These are phyloP conservation scores for Kazachstania psychrophila DNA, from an alignment of 805 yeast genomes.

Conservation along the genomic window DNA sequence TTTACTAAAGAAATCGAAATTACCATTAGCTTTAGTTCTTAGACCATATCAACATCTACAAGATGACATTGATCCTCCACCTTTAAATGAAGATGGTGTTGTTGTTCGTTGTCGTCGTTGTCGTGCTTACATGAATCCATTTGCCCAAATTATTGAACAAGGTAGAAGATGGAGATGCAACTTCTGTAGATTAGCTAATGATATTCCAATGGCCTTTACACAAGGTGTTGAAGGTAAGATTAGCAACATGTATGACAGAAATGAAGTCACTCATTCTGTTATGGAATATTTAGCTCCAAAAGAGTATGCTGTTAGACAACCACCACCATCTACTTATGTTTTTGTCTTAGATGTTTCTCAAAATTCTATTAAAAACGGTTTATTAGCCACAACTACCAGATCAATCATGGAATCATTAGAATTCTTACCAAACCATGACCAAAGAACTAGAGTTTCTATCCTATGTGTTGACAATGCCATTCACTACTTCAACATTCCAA, in stretches of 20 bases:
- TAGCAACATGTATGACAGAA: slow-evolving; percentile 52
- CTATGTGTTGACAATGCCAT: slow-evolving; percentile 83
- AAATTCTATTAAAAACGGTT: slow-evolving; percentile 67
- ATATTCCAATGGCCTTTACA: slow-evolving; percentile 61
- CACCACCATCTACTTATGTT: slow-evolving; percentile 83
- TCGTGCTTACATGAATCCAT: slow-evolving; percentile 92
- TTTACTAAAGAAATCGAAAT: slow-evolving; percentile 75
- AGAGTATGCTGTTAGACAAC: slow-evolving; percentile 89
- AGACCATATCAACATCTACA: slow-evolving; percentile 80
- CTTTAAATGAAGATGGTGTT: slow-evolving; percentile 69
- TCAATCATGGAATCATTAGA: slow-evolving; percentile 83
- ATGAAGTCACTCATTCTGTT: slow-evolving; percentile 76
- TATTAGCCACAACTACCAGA: slow-evolving; percentile 79
- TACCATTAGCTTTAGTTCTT: slow-evolving; percentile 83
- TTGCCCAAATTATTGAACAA: slow-evolving; percentile 64
- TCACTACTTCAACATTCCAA: slow-evolving; percentile 71
- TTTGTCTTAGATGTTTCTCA: slow-evolving; percentile 84
- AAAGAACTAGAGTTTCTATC: slow-evolving; percentile 75
- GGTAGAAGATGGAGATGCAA: slow-evolving; percentile 86
- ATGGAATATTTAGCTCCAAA: slow-evolving; percentile 92
- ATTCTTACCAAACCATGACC: slow-evolving; percentile 76
- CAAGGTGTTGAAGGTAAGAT: slow-evolving; percentile 17
- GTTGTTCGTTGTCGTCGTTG: slow-evolving; percentile 96
- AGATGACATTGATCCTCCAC: slow-evolving; percentile 57
- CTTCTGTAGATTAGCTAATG: slow-evolving; percentile 82